Evolutionary conservation across 2,329 filamentous ascomycete genomes (phyloP).

Genomic region (Chrysosporium queenslandicum): DNA sequence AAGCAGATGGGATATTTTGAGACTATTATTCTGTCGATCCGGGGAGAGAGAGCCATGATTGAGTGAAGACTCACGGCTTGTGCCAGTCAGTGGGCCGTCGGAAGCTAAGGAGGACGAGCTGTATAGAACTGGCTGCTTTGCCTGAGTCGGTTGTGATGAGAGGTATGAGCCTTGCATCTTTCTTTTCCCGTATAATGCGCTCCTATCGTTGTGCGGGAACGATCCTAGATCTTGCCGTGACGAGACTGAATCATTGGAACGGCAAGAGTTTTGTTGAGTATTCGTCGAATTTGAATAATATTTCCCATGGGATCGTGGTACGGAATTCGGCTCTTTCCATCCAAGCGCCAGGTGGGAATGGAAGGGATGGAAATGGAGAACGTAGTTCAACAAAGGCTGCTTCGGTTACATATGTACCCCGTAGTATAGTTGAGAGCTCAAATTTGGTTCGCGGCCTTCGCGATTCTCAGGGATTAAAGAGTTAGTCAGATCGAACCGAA

Average conservation of each 20-base stretch:
- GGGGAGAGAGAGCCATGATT: constrained; percentile 29
- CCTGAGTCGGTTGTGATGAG: constrained; percentile 3
- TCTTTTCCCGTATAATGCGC: not conserved
- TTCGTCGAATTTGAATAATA: not conserved
- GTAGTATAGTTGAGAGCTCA: not conserved
- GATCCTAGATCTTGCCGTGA: not conserved
- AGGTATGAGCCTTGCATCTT: constrained; percentile 9
- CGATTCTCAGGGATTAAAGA: constrained; percentile 10
- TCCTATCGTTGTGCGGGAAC: not conserved
- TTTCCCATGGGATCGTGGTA: not conserved
- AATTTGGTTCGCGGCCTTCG: constrained; percentile 9
- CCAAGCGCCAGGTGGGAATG: not conserved
- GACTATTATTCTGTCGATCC: constrained; percentile 31
- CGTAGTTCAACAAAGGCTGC: not conserved
- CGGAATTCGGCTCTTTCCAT: not conserved
- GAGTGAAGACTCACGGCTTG: constrained; percentile 12
- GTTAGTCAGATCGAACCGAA: constrained; percentile 10
- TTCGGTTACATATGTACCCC: constrained; percentile 10
- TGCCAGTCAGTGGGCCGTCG: not conserved
- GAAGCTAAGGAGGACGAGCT: constrained; percentile 1
- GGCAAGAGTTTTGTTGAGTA: not conserved
- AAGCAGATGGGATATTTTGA: constrained; percentile 35
- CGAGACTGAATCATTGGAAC: not conserved
- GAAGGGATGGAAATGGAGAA: constrained; percentile 1
- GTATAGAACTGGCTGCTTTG: constrained; percentile 1